A percentile compares a stretch with the other conserved stretches of the same genome.
phyloP scores from a whole-genome alignment of 495 filamentous ascomycete genomes.

The Xylaria castorea region DNA sequence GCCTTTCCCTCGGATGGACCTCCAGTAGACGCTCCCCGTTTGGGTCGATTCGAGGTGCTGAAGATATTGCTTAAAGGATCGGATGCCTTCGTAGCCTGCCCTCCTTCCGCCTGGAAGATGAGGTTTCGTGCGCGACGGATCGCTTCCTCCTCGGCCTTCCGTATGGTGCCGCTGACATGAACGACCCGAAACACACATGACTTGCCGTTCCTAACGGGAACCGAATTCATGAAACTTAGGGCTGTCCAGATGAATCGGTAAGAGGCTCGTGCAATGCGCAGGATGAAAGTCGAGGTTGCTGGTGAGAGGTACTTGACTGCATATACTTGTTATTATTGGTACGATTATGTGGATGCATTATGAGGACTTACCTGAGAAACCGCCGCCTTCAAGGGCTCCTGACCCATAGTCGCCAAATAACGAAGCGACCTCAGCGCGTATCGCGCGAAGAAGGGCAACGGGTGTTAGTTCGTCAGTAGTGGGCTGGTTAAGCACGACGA shows the following conservation, averaged over 20 bases:
- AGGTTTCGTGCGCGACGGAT: slow-evolving; percentile 75
- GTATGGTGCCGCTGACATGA: slow-evolving; percentile 90
- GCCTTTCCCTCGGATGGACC: slow-evolving; percentile 55
- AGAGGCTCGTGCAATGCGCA: slow-evolving; percentile 77
- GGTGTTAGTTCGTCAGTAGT: slow-evolving; percentile 70
- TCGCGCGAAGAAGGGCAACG: slow-evolving; percentile 66
- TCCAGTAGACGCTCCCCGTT: slow-evolving; percentile 49
- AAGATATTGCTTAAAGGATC: slow-evolving; percentile 52
- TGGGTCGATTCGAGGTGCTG: slow-evolving; percentile 37
- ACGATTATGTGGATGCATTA: not conserved
- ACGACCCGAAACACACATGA: slow-evolving; percentile 85
- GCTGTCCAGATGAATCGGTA: slow-evolving; percentile 90
- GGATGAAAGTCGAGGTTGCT: slow-evolving; percentile 92
- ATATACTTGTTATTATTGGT: slow-evolving; percentile 19
- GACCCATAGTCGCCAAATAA: slow-evolving; percentile 93
- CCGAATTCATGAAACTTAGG: slow-evolving; percentile 76
- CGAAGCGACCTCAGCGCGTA: slow-evolving; percentile 70
- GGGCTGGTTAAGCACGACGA: slow-evolving; percentile 77
- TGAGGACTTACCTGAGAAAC: slow-evolving; percentile 29
- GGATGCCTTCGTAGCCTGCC: slow-evolving; percentile 41
- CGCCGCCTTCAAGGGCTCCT: slow-evolving; percentile 68
- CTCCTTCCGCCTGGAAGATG: slow-evolving; percentile 66
- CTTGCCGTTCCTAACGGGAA: slow-evolving; percentile 63
- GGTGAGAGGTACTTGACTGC: slow-evolving; percentile 90
- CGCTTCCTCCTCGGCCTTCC: slow-evolving; percentile 88